Base-by-base conservation (phyloP, 129 eudicot species). In the Smallanthus sonchifolius region DNA sequence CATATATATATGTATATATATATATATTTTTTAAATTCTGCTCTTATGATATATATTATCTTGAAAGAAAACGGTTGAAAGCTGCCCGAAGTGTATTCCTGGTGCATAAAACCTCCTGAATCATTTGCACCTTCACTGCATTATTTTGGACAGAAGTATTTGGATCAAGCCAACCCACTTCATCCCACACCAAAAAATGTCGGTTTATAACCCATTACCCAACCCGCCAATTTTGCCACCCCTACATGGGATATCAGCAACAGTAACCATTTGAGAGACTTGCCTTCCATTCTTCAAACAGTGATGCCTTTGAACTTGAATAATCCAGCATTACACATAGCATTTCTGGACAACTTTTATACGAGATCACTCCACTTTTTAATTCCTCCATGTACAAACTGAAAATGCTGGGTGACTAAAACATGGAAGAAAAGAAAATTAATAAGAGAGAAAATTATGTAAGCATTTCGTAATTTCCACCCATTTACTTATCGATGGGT, bases 211-310 rank as follows among this genome's bases (percentile, higher is more conserved):
- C 43, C 67, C 67, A 61, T 14, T 61, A 38, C 14, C 47, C 6
- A 38, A 35, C 63, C 55, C 5, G 14, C 38, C 15, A 16, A 30
- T n/a, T 34, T 60, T 40, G 69, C 17, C 36, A 36, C 54, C 32
- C 43, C 36, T 42, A 47, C 13, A n/a, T 65, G 20, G 19, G 10
- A 57, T 61, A 34, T 59, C 65, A 11, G 51, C 62, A 52, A 14
- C 60, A 49, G 28, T 14, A 24, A 20, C 69, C 28, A 44, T 16
- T 44, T 11, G 40, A 52, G 2, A 10, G 49, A 20, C 68, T 44
- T 67, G 85, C 98, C 96, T 89, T 95, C 88, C 84, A 89, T 63
- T 81, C 85, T 54, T 82, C 90, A 77, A 87, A 89, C 64, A 78
- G 78, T 30, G 83, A 16, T 13, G 84, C 68, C 74, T 68, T 79